Conservation (phyloP, 495 filamentous ascomycete genomes). For the Chaetomium cochliodes region DNA sequence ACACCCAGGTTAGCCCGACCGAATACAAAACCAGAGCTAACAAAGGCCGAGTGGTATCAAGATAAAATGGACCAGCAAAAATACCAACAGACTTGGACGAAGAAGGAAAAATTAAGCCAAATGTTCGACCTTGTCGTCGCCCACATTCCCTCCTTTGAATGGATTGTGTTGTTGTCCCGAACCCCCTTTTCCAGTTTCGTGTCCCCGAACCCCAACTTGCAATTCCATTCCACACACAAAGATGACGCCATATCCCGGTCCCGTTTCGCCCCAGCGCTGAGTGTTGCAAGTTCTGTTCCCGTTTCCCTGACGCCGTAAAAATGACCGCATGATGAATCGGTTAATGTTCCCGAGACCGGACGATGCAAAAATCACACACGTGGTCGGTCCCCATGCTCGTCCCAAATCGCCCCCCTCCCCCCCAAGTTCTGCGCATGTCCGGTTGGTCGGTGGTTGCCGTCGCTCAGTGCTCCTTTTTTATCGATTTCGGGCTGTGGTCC, state of each 20-base stretch:
- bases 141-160: neutral
- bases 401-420: neutral
- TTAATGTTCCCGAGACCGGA: neutral
- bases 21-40: slow-evolving; percentile 10
- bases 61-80: neutral
- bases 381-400: neutral
- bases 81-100: neutral
- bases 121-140: neutral
- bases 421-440: neutral
- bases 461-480: slow-evolving; percentile 9
- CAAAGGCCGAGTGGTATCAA: slow-evolving; percentile 12
- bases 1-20: neutral
- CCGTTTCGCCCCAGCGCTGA: neutral
- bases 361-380: neutral
- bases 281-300: neutral
- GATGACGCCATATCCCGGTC: neutral
- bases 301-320: slow-evolving; percentile 7
- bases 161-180: neutral
- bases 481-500: slow-evolving; percentile 15
- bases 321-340: neutral
- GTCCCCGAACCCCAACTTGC: neutral
- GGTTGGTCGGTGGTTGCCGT: neutral
- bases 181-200: neutral
- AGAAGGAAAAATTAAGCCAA: neutral
- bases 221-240: neutral